Percentiles rank a stretch among this genome's conserved stretches.
Evolutionary conservation across 139 green algal species (phyloP).

Genomic region (Yamagishiella unicocca): DNA sequence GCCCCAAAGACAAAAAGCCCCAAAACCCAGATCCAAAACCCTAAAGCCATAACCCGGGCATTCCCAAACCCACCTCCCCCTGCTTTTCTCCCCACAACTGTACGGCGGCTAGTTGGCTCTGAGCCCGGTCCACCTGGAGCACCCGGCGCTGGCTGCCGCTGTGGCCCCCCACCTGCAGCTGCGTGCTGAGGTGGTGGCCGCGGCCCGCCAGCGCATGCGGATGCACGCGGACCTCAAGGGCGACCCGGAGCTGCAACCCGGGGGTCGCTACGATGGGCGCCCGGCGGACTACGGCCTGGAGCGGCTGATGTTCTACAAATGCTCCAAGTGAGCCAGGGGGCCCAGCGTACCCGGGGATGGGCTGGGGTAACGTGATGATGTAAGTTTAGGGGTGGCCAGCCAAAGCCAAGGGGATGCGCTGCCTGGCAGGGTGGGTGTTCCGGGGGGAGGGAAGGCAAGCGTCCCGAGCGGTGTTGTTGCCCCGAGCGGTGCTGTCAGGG

Average conservation of each 20-base stretch:
- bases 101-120: conserved; percentile 5
- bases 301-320: conserved; percentile 46
- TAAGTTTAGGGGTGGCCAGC: too few relatives aligned
- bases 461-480: too few relatives aligned
- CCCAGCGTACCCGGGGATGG: neutral
- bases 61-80: too few relatives aligned
- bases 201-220: conserved; percentile 10
- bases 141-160: conserved; percentile 42
- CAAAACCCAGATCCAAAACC: too few relatives aligned
- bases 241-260: conserved; percentile 33
- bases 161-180: conserved; percentile 45
- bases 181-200: conserved; percentile 18
- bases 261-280: conserved; percentile 42
- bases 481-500: too few relatives aligned
- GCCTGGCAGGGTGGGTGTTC: too few relatives aligned
- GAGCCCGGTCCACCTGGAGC: conserved; percentile 37
- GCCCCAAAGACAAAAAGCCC: too few relatives aligned
- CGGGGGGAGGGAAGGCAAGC: too few relatives aligned
- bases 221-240: conserved; percentile 18
- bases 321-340: conserved; percentile 21
- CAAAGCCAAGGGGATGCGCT: too few relatives aligned
- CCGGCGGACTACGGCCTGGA: conserved; percentile 41
- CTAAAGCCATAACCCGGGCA: too few relatives aligned
- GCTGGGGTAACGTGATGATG: neutral
- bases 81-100: too few relatives aligned